Percentiles rank a stretch among this genome's conserved stretches.
Evolutionary conservation across 352 stramenopile species (phyloP).

Genomic region (Elongisporangium prolatum): DNA sequence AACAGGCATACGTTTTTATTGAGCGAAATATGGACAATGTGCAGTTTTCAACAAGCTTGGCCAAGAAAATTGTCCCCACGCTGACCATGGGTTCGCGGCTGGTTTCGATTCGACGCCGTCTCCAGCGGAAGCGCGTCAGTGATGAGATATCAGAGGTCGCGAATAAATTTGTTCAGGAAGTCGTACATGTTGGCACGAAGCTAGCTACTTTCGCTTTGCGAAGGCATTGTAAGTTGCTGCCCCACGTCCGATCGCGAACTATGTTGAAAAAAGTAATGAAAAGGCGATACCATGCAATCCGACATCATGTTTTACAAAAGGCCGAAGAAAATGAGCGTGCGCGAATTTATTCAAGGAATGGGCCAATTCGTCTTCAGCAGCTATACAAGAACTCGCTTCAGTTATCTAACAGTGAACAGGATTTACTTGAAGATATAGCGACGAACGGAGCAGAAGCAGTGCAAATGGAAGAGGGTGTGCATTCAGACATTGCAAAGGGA

Average conservation of each 20-base stretch:
- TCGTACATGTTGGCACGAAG: conserved; percentile 26
- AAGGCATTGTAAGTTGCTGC: conserved; percentile 41
- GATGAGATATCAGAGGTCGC: conserved; percentile 26
- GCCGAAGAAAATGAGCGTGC: conserved; percentile 55
- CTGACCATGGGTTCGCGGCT: conserved; percentile 60
- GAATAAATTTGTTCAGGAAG: conserved; percentile 23
- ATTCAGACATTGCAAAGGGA: background rate
- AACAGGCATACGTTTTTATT: conserved; percentile 52
- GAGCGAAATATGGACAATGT: conserved; percentile 46
- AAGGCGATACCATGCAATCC: conserved; percentile 37
- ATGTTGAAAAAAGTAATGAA: conserved; percentile 47
- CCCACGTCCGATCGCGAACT: conserved; percentile 32
- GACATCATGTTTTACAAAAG: conserved; percentile 28
- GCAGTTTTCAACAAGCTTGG: conserved; percentile 32
- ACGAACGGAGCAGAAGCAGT: background rate
- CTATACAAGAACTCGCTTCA: conserved; percentile 22
- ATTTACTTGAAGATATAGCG: conserved; percentile 26
- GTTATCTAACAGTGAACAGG: conserved; percentile 42
- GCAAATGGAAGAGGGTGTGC: background rate
- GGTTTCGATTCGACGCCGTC: conserved; percentile 48
- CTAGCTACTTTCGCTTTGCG: conserved; percentile 24
- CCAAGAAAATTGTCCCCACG: conserved; percentile 57
- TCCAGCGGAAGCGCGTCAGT: conserved; percentile 44
- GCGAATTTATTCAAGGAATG: conserved; percentile 45
- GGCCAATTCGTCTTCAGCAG: conserved; percentile 43